Evolutionary conservation across 768 basidiomycete genomes (phyloP), one percentile per base, ranked within the genome.

Genomic region (Lanmaoa pseudosensibilis): DNA sequence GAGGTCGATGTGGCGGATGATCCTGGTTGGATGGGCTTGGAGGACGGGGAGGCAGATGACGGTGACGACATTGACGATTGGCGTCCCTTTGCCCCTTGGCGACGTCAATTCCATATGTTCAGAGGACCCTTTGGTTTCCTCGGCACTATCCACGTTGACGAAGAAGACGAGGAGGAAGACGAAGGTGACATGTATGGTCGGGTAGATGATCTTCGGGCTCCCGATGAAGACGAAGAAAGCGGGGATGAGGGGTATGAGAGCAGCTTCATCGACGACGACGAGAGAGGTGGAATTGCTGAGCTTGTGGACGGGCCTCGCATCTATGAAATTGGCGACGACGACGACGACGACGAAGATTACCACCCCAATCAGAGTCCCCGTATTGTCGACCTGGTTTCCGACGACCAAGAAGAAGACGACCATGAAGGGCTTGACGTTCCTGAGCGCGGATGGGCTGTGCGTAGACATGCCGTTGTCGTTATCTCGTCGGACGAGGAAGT

Each of bases 231-330:
- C 16, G 69, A 68, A 18, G 67, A 56, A 16, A 65, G 62, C 5
- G 75, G 62, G 2, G 76, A 77, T 0, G 77, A 72, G 18, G 75
- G 66, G 13, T 83, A 82, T 48, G 80, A 80, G 56, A 75, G 76
- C 58, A 82, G 82, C 65, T 85, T 85, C 61, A 83, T 85, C 48
- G 82, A 83, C 40, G 83, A 84, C 25, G 74, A 74, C 18, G 70
- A 63, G 15, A 47, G 30, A 33, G 46, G 50, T 21, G 51, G 47
- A 8, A 49, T 48, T 19, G 46, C 12, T n/a, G 37, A 33, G 8
- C 2, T 36, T 40, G 34, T 48, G 41, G 56, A 56, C 5, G 40
- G 43, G 7, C 55, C 59, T 15, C 71, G 67, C 34, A 67, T 71
- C 50, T 62, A 66, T 36, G 67, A 73, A 41, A 51, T 71, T 16